Evolutionary conservation across 139 green algal genomes (phyloP).

Genomic region (Ettlia oleoabundans): DNA sequence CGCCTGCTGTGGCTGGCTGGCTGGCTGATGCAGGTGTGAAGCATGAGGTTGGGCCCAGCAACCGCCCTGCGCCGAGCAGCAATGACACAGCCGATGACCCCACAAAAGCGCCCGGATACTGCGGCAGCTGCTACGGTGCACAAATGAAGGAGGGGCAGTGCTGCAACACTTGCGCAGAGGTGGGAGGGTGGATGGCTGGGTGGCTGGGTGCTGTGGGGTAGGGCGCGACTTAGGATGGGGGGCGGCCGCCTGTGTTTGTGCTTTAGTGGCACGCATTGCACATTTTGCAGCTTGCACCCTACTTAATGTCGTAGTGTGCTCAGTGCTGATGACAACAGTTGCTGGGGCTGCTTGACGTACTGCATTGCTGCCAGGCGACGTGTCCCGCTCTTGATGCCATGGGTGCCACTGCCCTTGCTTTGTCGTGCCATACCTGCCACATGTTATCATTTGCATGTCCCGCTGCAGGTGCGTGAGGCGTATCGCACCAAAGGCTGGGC

Average conservation of each 20-base stretch:
- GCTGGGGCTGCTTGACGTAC: not conserved
- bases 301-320: no score
- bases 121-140: slow-evolving; percentile 95
- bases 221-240: no score
- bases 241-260: not conserved
- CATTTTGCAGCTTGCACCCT: no score
- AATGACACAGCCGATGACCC: not conserved
- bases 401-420: no score
- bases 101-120: slow-evolving; percentile 51
- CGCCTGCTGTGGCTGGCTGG: no score
- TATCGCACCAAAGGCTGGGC: slow-evolving; percentile 85
- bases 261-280: no score
- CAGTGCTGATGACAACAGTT: no score
- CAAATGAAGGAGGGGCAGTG: slow-evolving; percentile 76
- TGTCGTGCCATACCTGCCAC: not conserved
- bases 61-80: not conserved
- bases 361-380: slow-evolving; percentile 3
- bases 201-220: not conserved
- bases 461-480: slow-evolving; percentile 76
- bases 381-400: no score
- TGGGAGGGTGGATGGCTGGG: slow-evolving; percentile 41
- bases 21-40: slow-evolving; percentile 32
- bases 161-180: slow-evolving; percentile 96
- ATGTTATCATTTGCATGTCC: not conserved
- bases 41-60: slow-evolving; percentile 22